Percentiles rank a stretch among this genome's conserved stretches.
These are phyloP conservation scores for thale cress (Arabidopsis thaliana) DNA, from an alignment of 345 rosid genomes.

Conservation along the genomic window TAIR10.1 NC_003075.7:18315501-18316000, in stretches of 20 bases:
- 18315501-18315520: neutral
- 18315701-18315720: constrained; percentile 15
- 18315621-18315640: constrained; percentile 41
- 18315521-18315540: constrained; percentile 5
- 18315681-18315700: constrained; percentile 28
- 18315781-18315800: constrained; percentile 35
- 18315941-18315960: neutral
- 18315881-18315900: neutral
- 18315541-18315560: neutral
- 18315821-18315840: constrained; percentile 19
- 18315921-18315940: neutral
- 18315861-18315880: neutral
- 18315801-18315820: constrained; percentile 19
- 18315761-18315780: constrained; percentile 13
- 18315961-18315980: neutral
- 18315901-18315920: neutral
- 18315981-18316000: neutral
- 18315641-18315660: neutral
- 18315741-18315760: constrained; percentile 5
- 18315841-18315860: neutral
- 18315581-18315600: constrained; percentile 28
- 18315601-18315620: constrained; percentile 23
- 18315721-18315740: neutral
- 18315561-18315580: constrained; percentile 26
- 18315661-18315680: constrained; percentile 2